A percentile compares a stretch with the other conserved stretches of the same genome.
phyloP scores from a whole-genome alignment of 2,329 filamentous ascomycete species.

The Pseudogymnoascus sp. region DNA sequence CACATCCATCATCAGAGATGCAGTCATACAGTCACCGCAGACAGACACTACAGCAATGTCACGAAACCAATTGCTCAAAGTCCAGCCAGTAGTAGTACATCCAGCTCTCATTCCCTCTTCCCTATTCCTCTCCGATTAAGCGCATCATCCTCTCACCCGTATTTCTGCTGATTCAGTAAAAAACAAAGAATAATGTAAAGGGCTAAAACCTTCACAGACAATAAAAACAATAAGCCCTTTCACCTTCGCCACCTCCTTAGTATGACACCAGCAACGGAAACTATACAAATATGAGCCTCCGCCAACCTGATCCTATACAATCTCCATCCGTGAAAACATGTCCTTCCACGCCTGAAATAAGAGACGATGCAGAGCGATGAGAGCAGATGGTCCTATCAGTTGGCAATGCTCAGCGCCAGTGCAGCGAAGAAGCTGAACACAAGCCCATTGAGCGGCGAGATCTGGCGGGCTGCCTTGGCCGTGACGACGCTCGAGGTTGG shows the following conservation, averaged over 20 bases:
- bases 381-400: neutral
- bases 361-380: constrained; percentile 5
- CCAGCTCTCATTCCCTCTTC: neutral
- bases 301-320: constrained; percentile 7
- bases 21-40: neutral
- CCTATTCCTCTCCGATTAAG: neutral
- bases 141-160: neutral
- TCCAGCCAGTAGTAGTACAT: neutral
- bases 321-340: neutral
- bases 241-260: neutral
- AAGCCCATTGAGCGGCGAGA: neutral
- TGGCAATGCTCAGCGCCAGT: neutral
- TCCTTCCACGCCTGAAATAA: neutral
- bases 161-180: neutral
- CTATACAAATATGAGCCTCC: constrained; percentile 8
- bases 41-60: neutral
- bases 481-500: neutral
- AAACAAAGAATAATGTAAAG: constrained; percentile 8
- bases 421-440: neutral
- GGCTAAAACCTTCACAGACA: constrained; percentile 6
- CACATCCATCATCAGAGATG: neutral
- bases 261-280: constrained; percentile 5
- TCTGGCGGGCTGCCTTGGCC: neutral
- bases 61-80: neutral
- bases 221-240: neutral